Percentiles rank a stretch among this genome's conserved stretches.
Conservation (phyloP, 306 rosid genomes). For the Casuarina equisetifolia region DNA sequence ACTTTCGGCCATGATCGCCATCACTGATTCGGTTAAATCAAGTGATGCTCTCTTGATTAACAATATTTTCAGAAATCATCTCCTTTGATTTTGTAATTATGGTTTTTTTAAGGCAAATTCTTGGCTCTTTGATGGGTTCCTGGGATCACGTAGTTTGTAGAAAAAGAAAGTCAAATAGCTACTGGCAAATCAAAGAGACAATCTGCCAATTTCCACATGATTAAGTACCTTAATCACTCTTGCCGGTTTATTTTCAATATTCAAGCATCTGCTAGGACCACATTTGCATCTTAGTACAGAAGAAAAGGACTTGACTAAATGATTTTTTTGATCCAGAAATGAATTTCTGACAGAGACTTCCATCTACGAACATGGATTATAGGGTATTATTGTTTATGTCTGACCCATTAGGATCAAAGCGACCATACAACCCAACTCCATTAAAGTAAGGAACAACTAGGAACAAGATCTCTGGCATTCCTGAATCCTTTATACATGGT, state of each 20-base stretch:
- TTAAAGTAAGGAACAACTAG: background rate
- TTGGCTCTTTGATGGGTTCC: no score
- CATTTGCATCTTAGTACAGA: background rate
- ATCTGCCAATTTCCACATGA: no score
- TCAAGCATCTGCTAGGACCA: constrained; percentile 20
- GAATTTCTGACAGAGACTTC: background rate
- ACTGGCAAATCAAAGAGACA: no score
- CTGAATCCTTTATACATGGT: no score
- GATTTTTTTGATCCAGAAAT: constrained; percentile 2
- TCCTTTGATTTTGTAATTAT: no score
- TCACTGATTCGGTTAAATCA: no score
- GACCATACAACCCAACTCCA: background rate
- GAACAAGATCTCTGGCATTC: background rate
- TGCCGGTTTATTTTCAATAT: constrained; percentile 14
- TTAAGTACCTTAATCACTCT: no score
- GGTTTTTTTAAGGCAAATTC: no score
- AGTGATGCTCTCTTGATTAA: no score
- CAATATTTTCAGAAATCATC: no score
- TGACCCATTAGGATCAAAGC: background rate
- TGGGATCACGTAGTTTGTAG: background rate
- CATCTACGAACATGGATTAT: background rate
- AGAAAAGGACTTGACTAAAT: constrained; percentile 13
- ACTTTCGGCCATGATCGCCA: no score
- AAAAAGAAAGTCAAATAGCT: constrained; percentile 13
- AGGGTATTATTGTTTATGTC: background rate